phyloP scores from a whole-genome alignment of 352 stramenopile species.

The Pythium myriotylum region DNA sequence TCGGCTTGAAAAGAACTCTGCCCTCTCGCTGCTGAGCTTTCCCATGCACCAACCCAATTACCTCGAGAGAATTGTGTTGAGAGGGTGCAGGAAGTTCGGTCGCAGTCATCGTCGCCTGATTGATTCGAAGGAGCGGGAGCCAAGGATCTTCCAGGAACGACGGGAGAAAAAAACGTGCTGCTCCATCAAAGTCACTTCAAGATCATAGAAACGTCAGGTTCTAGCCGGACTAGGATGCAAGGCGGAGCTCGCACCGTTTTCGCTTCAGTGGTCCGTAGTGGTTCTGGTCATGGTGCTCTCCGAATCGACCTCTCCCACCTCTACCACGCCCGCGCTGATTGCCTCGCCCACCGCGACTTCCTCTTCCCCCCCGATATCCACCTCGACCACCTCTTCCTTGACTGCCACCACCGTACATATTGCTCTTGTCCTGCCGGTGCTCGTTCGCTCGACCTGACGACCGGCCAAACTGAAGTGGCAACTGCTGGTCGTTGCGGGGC shows the following conservation, averaged over 20 bases:
- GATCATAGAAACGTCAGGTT: no score
- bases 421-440: slow-evolving; percentile 10
- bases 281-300: slow-evolving; percentile 2
- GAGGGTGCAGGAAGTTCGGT: neutral
- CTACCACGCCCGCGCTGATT: neutral
- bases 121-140: slow-evolving; percentile 36
- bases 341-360: slow-evolving; percentile 17
- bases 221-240: no score
- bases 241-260: slow-evolving; percentile 34
- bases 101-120: neutral
- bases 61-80: neutral
- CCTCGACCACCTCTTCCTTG: slow-evolving; percentile 25
- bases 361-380: slow-evolving; percentile 16
- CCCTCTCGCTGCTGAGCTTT: slow-evolving; percentile 32
- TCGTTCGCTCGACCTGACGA: slow-evolving; percentile 4
- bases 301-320: slow-evolving; percentile 9
- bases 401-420: neutral
- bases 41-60: neutral
- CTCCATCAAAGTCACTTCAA: slow-evolving; percentile 37
- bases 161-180: slow-evolving; percentile 59
- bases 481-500: slow-evolving; percentile 5
- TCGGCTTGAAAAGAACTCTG: slow-evolving; percentile 70
- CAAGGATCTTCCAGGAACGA: slow-evolving; percentile 76
- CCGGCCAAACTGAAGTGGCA: slow-evolving; percentile 21
- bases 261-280: slow-evolving; percentile 39